Conservation (phyloP, 2,329 filamentous ascomycete genomes). For the Fusarium goolgardi region DNA sequence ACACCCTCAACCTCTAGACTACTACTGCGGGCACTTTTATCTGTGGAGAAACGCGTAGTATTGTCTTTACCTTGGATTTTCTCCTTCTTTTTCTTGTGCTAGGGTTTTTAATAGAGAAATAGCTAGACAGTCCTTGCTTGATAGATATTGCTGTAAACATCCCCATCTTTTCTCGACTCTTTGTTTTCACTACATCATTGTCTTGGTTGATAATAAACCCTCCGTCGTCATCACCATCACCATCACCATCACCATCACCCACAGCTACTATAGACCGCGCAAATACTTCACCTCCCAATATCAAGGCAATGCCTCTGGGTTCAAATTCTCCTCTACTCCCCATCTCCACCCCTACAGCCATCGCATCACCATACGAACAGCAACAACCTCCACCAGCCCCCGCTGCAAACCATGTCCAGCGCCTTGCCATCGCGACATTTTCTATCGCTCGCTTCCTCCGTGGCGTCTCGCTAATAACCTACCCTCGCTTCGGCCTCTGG, state of each 20-base stretch:
- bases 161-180: constrained; percentile 3
- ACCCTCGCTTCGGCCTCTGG: constrained; percentile 47
- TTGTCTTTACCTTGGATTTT: background rate
- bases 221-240: background rate
- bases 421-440: constrained; percentile 42
- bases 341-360: constrained; percentile 42
- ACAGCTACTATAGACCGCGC: background rate
- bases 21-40: constrained; percentile 23
- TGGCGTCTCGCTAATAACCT: constrained; percentile 47
- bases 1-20: constrained; percentile 18
- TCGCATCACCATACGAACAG: constrained; percentile 25
- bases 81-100: constrained; percentile 19
- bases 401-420: constrained; percentile 37
- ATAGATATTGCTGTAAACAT: constrained; percentile 14
- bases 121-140: constrained; percentile 13
- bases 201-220: constrained; percentile 10
- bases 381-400: constrained; percentile 16
- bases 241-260: background rate
- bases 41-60: constrained; percentile 46
- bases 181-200: constrained; percentile 20
- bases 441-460: constrained; percentile 46
- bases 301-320: constrained; percentile 35
- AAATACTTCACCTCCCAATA: background rate
- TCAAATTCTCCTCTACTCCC: constrained; percentile 44
- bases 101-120: constrained; percentile 7